phyloP scores from a whole-genome alignment of 225 moss, liverwort and hornwort genomes.

The Physcomitrellopsis africana region DNA sequence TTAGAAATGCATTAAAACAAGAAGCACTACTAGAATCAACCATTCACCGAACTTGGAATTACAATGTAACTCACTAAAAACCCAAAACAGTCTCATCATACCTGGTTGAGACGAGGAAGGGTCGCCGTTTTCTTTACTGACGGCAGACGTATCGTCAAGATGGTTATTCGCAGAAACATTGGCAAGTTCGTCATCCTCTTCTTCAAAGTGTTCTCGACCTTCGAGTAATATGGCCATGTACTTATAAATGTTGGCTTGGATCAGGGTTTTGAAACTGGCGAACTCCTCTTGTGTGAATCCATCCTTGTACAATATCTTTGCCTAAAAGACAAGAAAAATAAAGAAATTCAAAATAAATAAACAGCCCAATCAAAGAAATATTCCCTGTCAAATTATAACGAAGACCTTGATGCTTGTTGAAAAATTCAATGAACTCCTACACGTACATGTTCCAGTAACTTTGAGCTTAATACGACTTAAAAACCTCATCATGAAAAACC shows the following conservation, averaged over 20 bases:
- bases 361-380: conserved; percentile 1
- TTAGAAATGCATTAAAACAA: conserved; percentile 20
- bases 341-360: too few species aligned
- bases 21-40: conserved; percentile 8
- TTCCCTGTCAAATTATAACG: conserved; percentile 15
- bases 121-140: conserved; percentile 31
- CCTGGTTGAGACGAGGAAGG: conserved; percentile 40
- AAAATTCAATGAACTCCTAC: neutral
- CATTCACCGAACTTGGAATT: conserved; percentile 20
- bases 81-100: conserved; percentile 24
- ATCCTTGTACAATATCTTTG: conserved; percentile 86
- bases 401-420: neutral
- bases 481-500: neutral
- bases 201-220: conserved; percentile 97
- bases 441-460: neutral
- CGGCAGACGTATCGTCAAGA: conserved; percentile 32
- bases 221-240: conserved; percentile 84
- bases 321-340: conserved; percentile 50
- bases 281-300: conserved; percentile 82
- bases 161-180: conserved; percentile 37
- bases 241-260: conserved; percentile 77
- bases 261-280: conserved; percentile 71
- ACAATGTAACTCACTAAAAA: neutral
- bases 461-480: neutral
- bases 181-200: conserved; percentile 79